phyloP scores from a whole-genome alignment of 768 basidiomycete species.

The Suillus decipiens region DNA sequence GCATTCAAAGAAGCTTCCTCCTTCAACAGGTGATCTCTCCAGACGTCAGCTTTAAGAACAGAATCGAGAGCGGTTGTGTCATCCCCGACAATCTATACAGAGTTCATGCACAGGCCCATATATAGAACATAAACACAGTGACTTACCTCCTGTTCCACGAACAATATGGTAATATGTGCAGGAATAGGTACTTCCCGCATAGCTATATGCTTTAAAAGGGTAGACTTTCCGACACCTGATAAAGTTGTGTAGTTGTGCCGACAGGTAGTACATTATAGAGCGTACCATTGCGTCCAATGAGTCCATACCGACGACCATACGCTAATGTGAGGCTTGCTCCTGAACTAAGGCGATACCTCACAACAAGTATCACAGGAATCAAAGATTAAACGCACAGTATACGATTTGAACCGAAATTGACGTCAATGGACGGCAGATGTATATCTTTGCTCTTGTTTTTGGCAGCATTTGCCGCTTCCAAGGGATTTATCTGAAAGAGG shows the following conservation, averaged over 20 bases:
- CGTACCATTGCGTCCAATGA: conserved; percentile 85
- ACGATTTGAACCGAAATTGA: conserved; percentile 92
- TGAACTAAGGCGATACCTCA: conserved; percentile 47
- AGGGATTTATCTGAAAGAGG: conserved; percentile 75
- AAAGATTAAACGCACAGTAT: conserved; percentile 62
- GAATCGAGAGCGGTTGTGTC: conserved; percentile 91
- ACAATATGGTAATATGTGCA: conserved; percentile 92
- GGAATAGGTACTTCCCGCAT: conserved; percentile 95
- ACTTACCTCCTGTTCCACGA: conserved; percentile 94
- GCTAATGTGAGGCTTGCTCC: conserved; percentile 87
- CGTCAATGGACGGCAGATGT: conserved; percentile 92
- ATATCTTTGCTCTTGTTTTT: conserved; percentile 99
- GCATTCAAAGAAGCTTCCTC: conserved; percentile 81
- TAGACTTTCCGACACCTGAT: conserved; percentile 93
- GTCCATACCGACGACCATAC: conserved; percentile 85
- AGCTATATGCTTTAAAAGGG: conserved; percentile 90
- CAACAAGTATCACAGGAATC: neutral
- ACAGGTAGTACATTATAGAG: neutral
- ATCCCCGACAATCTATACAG: conserved; percentile 80
- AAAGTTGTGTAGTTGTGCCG: conserved; percentile 3
- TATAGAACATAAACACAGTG: neutral
- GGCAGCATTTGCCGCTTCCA: conserved; percentile 72
- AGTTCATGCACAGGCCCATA: neutral
- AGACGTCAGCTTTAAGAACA: conserved; percentile 99
- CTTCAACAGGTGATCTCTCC: conserved; percentile 89